Percentiles rank a stretch among this genome's conserved stretches.
Conservation (phyloP, 495 filamentous ascomycete species). For the Tuber borchii region DNA sequence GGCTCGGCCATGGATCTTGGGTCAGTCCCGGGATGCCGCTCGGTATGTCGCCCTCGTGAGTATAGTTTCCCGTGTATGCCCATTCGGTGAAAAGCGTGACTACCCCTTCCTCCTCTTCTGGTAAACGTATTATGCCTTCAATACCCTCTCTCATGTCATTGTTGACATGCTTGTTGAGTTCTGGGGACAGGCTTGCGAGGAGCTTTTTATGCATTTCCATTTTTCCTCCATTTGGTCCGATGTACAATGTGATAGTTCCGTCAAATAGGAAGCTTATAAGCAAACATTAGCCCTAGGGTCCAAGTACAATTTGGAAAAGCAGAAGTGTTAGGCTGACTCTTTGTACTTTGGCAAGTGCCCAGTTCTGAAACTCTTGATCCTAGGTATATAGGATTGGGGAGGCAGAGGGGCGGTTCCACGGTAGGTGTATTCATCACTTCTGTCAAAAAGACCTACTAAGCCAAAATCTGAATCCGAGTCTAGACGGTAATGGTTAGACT, state of each 20-base stretch:
- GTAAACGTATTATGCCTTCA: background rate
- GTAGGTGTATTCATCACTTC: too few species aligned
- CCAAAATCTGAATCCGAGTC: too few species aligned
- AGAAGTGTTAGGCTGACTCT: too few species aligned
- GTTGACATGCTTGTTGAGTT: background rate
- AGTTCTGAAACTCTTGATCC: too few species aligned
- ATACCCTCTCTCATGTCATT: background rate
- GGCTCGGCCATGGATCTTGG: background rate
- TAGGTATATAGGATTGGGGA: too few species aligned
- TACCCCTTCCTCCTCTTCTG: background rate
- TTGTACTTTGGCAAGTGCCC: too few species aligned
- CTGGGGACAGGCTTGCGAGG: background rate
- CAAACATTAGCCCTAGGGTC: background rate
- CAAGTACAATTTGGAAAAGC: background rate
- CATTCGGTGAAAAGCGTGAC: background rate
- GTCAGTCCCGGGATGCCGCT: too few species aligned
- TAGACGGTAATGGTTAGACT: too few species aligned
- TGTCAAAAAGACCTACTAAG: too few species aligned
- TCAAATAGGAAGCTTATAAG: background rate
- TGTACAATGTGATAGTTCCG: background rate
- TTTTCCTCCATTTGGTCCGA: background rate
- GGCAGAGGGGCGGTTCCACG: too few species aligned
- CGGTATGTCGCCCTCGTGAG: too few species aligned
- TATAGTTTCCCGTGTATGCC: background rate
- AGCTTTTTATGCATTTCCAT: background rate